A percentile compares a stretch with the other conserved stretches of the same genome.
Conservation (phyloP, 2,329 filamentous ascomycete species). For the Colletotrichum lentis region DNA sequence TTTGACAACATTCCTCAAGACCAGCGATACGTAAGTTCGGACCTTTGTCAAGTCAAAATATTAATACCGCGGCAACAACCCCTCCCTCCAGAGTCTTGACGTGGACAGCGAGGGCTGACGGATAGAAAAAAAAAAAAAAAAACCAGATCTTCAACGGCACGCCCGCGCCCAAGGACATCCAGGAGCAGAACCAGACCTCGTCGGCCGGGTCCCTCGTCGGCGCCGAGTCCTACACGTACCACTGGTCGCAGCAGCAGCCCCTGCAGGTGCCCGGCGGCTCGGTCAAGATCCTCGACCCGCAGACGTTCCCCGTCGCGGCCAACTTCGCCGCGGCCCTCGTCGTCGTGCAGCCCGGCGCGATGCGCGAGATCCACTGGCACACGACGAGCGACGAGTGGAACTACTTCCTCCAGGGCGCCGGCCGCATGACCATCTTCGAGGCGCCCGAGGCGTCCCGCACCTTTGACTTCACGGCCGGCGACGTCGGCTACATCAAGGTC, state of each 20-base stretch:
- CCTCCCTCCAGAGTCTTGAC: no score
- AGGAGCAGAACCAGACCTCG: slow-evolving; percentile 57
- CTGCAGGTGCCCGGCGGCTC: slow-evolving; percentile 62
- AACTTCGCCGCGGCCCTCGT: slow-evolving; percentile 66
- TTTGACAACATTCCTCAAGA: slow-evolving; percentile 58
- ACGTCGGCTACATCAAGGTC: slow-evolving; percentile 66
- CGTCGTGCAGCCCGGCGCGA: slow-evolving; percentile 67
- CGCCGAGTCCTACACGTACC: slow-evolving; percentile 56
- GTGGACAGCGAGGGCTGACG: neutral
- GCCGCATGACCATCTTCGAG: slow-evolving; percentile 63
- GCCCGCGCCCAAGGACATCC: slow-evolving; percentile 54
- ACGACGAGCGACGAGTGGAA: slow-evolving; percentile 67
- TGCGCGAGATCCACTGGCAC: slow-evolving; percentile 73
- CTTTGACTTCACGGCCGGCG: slow-evolving; percentile 67
- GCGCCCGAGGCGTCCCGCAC: slow-evolving; percentile 60
- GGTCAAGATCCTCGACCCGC: slow-evolving; percentile 67
- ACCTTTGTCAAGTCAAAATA: no score
- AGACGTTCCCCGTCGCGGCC: slow-evolving; percentile 63
- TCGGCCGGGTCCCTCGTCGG: slow-evolving; percentile 53
- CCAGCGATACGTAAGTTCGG: slow-evolving; percentile 52
- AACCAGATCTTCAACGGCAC: slow-evolving; percentile 62
- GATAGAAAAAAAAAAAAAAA: no score
- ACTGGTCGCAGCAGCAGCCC: slow-evolving; percentile 60
- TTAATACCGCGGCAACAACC: no score
- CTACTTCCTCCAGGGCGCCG: slow-evolving; percentile 65